Percentiles rank a stretch among this genome's conserved stretches.
Evolutionary conservation across 768 basidiomycete species (phyloP).

Genomic region (Flagelloscypha sp.): DNA sequence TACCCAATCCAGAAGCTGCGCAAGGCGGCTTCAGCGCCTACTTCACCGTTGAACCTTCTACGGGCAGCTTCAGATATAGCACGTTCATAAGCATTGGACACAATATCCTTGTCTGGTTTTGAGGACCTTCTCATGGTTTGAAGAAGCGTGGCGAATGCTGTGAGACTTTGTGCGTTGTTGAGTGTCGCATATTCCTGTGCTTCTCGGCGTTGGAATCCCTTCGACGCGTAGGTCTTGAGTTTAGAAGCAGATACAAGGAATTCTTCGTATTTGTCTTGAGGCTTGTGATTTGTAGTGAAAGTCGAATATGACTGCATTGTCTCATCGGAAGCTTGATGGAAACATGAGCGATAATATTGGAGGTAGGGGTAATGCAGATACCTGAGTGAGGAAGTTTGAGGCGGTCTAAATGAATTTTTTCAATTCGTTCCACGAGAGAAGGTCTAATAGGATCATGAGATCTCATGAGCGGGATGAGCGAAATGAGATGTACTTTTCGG

Average conservation of each 20-base stretch:
- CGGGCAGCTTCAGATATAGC: constrained; percentile 67
- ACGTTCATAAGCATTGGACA: constrained; percentile 61
- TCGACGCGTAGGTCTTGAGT: constrained; percentile 49
- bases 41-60: constrained; percentile 44
- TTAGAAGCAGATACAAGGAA: constrained; percentile 74
- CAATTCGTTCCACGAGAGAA: constrained; percentile 40
- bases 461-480: background rate
- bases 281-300: constrained; percentile 75
- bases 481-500: constrained; percentile 35
- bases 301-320: constrained; percentile 83
- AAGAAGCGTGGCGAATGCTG: too few relatives aligned
- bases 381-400: constrained; percentile 73
- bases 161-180: too few relatives aligned
- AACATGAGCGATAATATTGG: constrained; percentile 2
- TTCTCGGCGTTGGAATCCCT: constrained; percentile 59
- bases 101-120: constrained; percentile 49
- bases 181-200: constrained; percentile 43
- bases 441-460: constrained; percentile 22
- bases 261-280: constrained; percentile 68
- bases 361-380: constrained; percentile 21
- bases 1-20: constrained; percentile 69
- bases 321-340: constrained; percentile 69
- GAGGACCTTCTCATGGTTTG: too few relatives aligned
- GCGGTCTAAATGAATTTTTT: constrained; percentile 53
- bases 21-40: constrained; percentile 48